A percentile compares a stretch with the other conserved stretches of the same genome.
Conservation (phyloP, 805 yeast species). For the Nakazawaea ishiwadae region DNA sequence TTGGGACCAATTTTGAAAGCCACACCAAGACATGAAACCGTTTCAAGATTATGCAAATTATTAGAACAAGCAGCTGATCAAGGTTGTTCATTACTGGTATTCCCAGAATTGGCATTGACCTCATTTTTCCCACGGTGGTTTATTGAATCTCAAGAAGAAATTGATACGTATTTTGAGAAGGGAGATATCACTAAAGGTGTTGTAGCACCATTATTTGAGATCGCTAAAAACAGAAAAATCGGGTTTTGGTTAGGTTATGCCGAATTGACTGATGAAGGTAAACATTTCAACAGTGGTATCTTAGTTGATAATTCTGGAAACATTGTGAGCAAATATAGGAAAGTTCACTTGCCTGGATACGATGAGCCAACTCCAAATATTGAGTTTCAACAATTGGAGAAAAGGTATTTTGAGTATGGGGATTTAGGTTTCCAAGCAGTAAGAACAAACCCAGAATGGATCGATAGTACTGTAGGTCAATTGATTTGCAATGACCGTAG, state of each 20-base stretch:
- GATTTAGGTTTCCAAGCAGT: slow-evolving; percentile 32
- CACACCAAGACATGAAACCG: slow-evolving; percentile 25
- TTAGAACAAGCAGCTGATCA: slow-evolving; percentile 25
- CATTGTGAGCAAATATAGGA: slow-evolving; percentile 28
- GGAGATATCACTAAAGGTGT: slow-evolving; percentile 27
- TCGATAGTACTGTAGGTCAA: slow-evolving; percentile 32
- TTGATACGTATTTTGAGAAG: slow-evolving; percentile 30
- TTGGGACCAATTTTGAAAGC: slow-evolving; percentile 29
- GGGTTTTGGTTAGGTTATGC: slow-evolving; percentile 32
- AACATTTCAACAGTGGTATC: slow-evolving; percentile 27
- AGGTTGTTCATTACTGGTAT: slow-evolving; percentile 29
- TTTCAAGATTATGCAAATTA: slow-evolving; percentile 25
- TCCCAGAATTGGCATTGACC: slow-evolving; percentile 33
- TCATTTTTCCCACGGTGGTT: slow-evolving; percentile 33
- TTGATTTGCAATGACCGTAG: slow-evolving; percentile 36
- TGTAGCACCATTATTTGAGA: slow-evolving; percentile 30
- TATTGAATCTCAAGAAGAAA: slow-evolving; percentile 28
- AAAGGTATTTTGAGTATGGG: slow-evolving; percentile 33
- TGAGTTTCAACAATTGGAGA: slow-evolving; percentile 32
- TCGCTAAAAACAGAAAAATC: slow-evolving; percentile 21
- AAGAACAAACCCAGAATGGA: slow-evolving; percentile 26
- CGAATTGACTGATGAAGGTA: slow-evolving; percentile 33
- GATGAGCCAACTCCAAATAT: slow-evolving; percentile 29
- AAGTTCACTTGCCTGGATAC: slow-evolving; percentile 31
- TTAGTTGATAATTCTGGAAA: slow-evolving; percentile 26